Percentiles rank a stretch among this genome's conserved stretches.
These are phyloP conservation scores for Podaxis sp. DNA, from an alignment of 768 basidiomycete species.

Conservation along the genomic window DNA sequence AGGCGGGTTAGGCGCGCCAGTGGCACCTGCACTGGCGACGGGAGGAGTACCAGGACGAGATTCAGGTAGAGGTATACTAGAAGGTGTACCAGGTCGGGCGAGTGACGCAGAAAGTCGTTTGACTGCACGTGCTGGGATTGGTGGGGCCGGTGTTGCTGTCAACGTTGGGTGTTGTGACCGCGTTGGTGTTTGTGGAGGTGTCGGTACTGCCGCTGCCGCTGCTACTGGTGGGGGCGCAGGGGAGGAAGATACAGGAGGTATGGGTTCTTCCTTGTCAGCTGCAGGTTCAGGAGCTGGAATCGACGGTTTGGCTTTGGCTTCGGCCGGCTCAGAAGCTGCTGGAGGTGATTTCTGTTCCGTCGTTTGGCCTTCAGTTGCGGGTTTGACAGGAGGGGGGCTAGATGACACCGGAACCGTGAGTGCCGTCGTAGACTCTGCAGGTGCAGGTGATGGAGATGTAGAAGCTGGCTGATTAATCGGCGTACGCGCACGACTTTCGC, in stretches of 20 bases:
- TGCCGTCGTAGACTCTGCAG: neutral
- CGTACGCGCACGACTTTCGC: constrained; percentile 30
- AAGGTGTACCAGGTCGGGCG: constrained; percentile 27
- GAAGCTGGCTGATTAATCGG: constrained; percentile 14
- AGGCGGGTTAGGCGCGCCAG: constrained; percentile 18
- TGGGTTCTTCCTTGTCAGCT: neutral
- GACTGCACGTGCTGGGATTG: constrained; percentile 8
- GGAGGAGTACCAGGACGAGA: constrained; percentile 42
- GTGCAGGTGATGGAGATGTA: neutral
- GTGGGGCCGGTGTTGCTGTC: constrained; percentile 12
- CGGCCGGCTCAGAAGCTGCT: neutral
- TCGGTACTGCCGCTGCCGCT: neutral
- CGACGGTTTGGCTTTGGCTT: constrained; percentile 1
- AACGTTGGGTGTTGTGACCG: constrained; percentile 10
- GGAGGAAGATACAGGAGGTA: neutral
- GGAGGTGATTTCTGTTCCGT: neutral
- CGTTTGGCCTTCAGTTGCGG: neutral
- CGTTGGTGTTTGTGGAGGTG: constrained; percentile 13
- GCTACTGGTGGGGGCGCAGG: neutral
- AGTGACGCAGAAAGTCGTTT: constrained; percentile 15
- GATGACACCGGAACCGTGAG: neutral
- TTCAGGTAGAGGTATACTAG: constrained; percentile 39
- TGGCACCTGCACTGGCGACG: neutral
- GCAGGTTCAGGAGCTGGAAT: neutral
- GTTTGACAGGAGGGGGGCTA: neutral